Conservation (phyloP, 2,329 filamentous ascomycete species). For the Monosporascus sp. region DNA sequence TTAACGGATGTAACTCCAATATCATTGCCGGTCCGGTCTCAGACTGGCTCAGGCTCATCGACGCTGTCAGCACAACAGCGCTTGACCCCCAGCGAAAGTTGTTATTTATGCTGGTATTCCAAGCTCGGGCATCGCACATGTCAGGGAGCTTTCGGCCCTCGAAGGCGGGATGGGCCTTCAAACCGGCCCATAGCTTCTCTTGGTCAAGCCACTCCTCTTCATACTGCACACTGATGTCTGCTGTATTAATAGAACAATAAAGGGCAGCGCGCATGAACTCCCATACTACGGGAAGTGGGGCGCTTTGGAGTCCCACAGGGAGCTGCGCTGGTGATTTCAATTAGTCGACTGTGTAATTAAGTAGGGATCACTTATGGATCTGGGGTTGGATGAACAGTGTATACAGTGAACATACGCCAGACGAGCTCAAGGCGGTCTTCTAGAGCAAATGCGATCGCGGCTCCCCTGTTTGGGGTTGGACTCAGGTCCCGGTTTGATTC, state of each 20-base stretch:
- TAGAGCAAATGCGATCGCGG: slow-evolving; percentile 2
- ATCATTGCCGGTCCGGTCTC: slow-evolving; percentile 33
- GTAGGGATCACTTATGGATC: not conserved
- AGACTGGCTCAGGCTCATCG: slow-evolving; percentile 29
- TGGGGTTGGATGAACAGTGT: not conserved
- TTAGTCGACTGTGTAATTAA: not conserved
- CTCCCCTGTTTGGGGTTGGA: not conserved
- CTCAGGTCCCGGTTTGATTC: not conserved
- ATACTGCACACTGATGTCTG: slow-evolving; percentile 26
- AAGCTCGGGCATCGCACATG: slow-evolving; percentile 33
- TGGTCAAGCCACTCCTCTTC: slow-evolving; percentile 37
- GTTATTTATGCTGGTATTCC: slow-evolving; percentile 31
- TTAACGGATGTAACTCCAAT: slow-evolving; percentile 40
- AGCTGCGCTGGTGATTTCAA: slow-evolving; percentile 27
- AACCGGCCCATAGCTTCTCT: slow-evolving; percentile 29
- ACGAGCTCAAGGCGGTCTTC: slow-evolving; percentile 28
- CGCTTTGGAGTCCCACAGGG: slow-evolving; percentile 31
- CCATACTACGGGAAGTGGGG: slow-evolving; percentile 43
- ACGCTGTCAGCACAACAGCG: slow-evolving; percentile 34
- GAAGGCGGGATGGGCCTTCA: slow-evolving; percentile 34
- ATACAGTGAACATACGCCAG: slow-evolving; percentile 33
- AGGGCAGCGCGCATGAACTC: slow-evolving; percentile 40
- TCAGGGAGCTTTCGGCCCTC: slow-evolving; percentile 38
- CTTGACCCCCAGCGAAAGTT: slow-evolving; percentile 27
- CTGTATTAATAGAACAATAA: slow-evolving; percentile 36